Conservation (phyloP, 768 basidiomycete species). For the Termitomyces sp. region DNA sequence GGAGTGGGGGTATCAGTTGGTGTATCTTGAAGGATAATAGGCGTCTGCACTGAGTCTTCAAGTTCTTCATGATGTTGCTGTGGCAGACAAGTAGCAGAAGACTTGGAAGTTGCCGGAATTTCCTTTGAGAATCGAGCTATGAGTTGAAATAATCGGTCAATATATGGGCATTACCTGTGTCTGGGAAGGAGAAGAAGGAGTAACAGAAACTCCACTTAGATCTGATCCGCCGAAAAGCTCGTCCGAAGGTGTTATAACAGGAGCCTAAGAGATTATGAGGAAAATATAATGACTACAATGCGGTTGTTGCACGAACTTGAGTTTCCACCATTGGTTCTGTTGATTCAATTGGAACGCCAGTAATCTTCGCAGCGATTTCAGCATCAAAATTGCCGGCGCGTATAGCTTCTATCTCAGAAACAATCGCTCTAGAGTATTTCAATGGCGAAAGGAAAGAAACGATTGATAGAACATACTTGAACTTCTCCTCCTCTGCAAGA, state of each 20-base stretch:
- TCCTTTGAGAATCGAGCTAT: neutral
- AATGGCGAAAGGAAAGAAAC: neutral
- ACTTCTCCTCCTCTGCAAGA: slow-evolving; percentile 64
- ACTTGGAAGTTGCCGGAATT: neutral
- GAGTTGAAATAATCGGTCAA: neutral
- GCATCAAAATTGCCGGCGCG: slow-evolving; percentile 63
- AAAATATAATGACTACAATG: neutral
- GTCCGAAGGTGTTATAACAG: slow-evolving; percentile 11
- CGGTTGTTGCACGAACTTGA: neutral
- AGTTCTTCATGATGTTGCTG: neutral
- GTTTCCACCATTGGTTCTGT: slow-evolving; percentile 3
- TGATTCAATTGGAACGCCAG: slow-evolving; percentile 13
- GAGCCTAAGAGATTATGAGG: neutral
- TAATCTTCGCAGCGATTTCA: slow-evolving; percentile 30
- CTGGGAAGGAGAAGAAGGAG: slow-evolving; percentile 19
- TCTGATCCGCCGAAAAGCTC: slow-evolving; percentile 28
- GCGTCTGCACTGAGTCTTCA: neutral
- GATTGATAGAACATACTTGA: slow-evolving; percentile 49
- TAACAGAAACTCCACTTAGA: slow-evolving; percentile 28
- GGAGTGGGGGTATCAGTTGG: neutral
- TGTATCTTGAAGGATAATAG: neutral
- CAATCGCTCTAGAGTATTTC: slow-evolving; percentile 41
- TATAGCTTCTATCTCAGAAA: slow-evolving; percentile 74
- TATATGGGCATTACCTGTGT: slow-evolving; percentile 10
- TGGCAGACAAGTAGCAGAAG: neutral